These are phyloP conservation scores for Firmiana major DNA, from an alignment of 345 rosid species.

Conservation along the genomic window DNA sequence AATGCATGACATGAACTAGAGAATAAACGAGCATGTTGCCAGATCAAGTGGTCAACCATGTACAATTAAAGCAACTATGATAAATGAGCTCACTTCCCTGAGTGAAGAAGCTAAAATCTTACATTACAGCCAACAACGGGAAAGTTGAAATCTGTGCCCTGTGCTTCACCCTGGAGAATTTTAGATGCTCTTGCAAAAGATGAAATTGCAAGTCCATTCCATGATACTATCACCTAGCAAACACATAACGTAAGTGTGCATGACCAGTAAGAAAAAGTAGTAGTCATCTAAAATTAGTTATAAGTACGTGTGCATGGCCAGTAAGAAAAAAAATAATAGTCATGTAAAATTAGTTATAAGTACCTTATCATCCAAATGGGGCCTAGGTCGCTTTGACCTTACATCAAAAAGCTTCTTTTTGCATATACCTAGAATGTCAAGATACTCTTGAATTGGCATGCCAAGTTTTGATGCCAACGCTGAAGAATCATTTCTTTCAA, in stretches of 20 bases:
- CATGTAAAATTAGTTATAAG: neutral
- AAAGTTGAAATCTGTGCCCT: conserved; percentile 44
- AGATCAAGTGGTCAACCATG: neutral
- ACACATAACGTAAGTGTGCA: conserved; percentile 13
- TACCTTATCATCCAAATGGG: conserved; percentile 95
- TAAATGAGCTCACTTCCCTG: neutral
- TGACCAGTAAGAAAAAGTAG: conserved; percentile 4
- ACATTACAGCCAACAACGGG: conserved; percentile 76
- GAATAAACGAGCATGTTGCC: neutral
- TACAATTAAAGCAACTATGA: neutral
- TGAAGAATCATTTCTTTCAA: conserved; percentile 61
- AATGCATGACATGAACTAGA: neutral
- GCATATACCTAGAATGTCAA: conserved; percentile 69
- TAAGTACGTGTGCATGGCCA: neutral
- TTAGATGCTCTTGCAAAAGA: conserved; percentile 85
- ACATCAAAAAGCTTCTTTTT: conserved; percentile 66
- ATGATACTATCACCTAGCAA: conserved; percentile 79
- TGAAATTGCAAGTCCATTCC: conserved; percentile 93
- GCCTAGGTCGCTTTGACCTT: conserved; percentile 68
- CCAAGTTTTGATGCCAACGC: conserved; percentile 62
- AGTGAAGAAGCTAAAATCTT: conserved; percentile 25
- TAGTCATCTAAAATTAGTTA: neutral
- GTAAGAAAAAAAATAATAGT: conserved; percentile 3
- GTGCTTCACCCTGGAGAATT: conserved; percentile 59
- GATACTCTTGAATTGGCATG: conserved; percentile 57